These are phyloP conservation scores for Cadophora luteo-olivacea DNA, from an alignment of 2,329 filamentous ascomycete genomes.

Conservation along the genomic window DNA sequence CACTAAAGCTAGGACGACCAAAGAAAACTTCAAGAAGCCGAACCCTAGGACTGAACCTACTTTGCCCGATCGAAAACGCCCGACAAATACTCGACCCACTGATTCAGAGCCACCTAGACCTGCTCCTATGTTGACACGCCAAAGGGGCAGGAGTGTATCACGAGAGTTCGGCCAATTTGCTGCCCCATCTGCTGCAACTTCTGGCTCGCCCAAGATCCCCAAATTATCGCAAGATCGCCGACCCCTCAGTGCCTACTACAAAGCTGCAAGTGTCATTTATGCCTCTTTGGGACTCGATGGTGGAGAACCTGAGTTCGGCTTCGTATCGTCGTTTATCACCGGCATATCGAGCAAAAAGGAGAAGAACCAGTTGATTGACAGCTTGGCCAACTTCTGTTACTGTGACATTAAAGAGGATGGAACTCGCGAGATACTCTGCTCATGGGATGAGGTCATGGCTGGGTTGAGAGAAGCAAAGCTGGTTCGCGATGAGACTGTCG, in stretches of 20 bases:
- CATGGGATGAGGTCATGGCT: slow-evolving; percentile 33
- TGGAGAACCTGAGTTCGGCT: slow-evolving; percentile 28
- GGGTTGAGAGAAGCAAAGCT: slow-evolving; percentile 29
- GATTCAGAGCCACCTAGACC: slow-evolving; percentile 2
- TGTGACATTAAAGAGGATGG: slow-evolving; percentile 28
- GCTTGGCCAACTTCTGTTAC: slow-evolving; percentile 29
- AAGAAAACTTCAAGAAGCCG: not conserved
- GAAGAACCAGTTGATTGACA: slow-evolving; percentile 26
- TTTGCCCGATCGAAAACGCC: no score
- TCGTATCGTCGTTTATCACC: slow-evolving; percentile 33
- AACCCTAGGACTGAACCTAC: not conserved
- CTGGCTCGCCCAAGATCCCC: not conserved
- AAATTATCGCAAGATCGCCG: slow-evolving; percentile 21
- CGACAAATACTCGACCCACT: slow-evolving; percentile 12
- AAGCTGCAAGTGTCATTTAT: not conserved
- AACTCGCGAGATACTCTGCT: slow-evolving; percentile 32
- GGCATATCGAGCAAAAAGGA: slow-evolving; percentile 28
- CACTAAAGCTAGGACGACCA: not conserved
- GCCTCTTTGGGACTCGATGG: slow-evolving; percentile 12
- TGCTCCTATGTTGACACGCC: slow-evolving; percentile 3
- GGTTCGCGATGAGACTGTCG: not conserved
- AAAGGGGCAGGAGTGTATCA: not conserved
- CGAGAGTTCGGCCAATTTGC: not conserved
- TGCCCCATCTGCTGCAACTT: not conserved
- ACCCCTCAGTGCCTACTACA: slow-evolving; percentile 21